Percentiles rank a stretch among this genome's conserved stretches.
phyloP scores from a whole-genome alignment of 345 rosid species.

The Aquilaria malaccensis region DNA sequence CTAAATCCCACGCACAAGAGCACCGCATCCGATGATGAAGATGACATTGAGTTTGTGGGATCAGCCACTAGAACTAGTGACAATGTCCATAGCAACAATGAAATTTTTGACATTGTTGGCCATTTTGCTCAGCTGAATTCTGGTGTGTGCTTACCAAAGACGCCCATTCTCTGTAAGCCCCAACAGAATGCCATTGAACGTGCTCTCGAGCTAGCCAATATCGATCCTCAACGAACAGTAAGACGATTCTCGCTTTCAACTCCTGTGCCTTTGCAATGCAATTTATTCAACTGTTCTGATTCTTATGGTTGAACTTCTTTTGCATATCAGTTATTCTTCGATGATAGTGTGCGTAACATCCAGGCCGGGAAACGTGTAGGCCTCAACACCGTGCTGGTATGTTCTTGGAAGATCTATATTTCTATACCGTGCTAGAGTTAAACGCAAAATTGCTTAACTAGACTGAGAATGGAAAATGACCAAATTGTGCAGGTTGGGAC shows the following conservation, averaged over 20 bases:
- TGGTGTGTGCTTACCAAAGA: slow-evolving; percentile 37
- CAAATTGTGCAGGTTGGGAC: slow-evolving; percentile 48
- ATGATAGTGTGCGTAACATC: slow-evolving; percentile 76
- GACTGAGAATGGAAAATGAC: not conserved
- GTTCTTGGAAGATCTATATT: slow-evolving; percentile 3
- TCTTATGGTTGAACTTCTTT: not conserved
- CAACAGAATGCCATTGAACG: slow-evolving; percentile 45
- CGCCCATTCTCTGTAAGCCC: slow-evolving; percentile 78
- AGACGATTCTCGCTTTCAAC: slow-evolving; percentile 12
- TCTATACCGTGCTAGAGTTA: not conserved
- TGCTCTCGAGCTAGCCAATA: slow-evolving; percentile 58
- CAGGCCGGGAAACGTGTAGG: slow-evolving; percentile 75
- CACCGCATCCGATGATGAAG: slow-evolving; percentile 36
- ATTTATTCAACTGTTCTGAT: not conserved
- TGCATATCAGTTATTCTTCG: slow-evolving; percentile 60
- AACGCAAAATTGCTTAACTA: not conserved
- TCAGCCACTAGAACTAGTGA: slow-evolving; percentile 10
- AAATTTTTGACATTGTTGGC: slow-evolving; percentile 54
- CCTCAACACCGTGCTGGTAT: slow-evolving; percentile 62
- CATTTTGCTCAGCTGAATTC: slow-evolving; percentile 40
- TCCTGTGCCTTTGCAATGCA: not conserved
- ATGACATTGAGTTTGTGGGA: slow-evolving; percentile 35
- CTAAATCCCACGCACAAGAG: slow-evolving; percentile 47
- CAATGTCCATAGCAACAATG: slow-evolving; percentile 1
- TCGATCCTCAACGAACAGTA: slow-evolving; percentile 69